A percentile compares a stretch with the other conserved stretches of the same genome.
These are phyloP conservation scores for Sechiopsis laciniata DNA, from an alignment of 306 rosid species.

Conservation along the genomic window DNA sequence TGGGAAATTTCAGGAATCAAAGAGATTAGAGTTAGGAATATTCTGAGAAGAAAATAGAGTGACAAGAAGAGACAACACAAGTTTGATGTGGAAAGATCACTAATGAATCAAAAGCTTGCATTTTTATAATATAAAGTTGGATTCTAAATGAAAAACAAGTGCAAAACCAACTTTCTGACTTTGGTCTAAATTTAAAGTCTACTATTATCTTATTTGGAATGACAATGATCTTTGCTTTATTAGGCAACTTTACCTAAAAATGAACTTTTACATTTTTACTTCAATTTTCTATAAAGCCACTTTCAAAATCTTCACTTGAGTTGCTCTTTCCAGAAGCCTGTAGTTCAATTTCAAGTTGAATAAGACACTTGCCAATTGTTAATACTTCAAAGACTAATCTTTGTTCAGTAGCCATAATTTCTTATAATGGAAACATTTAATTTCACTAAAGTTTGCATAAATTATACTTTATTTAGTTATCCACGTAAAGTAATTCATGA, in stretches of 20 bases:
- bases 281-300: neutral
- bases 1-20: neutral
- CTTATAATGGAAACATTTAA: neutral
- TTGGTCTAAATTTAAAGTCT: conserved; percentile 10
- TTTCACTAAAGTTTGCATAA: neutral
- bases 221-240: conserved; percentile 12
- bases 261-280: neutral
- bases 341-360: conserved; percentile 1
- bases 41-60: neutral
- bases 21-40: neutral
- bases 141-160: conserved; percentile 7
- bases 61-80: conserved; percentile 12
- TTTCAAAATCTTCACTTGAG: conserved; percentile 4
- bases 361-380: neutral
- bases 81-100: conserved; percentile 3
- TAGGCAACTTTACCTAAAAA: conserved; percentile 14
- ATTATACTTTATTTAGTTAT: neutral
- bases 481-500: too few relatives aligned
- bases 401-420: neutral
- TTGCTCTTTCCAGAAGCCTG: conserved; percentile 1
- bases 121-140: conserved; percentile 13
- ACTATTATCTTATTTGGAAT: conserved; percentile 13
- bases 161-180: conserved; percentile 20
- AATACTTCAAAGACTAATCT: neutral
- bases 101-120: conserved; percentile 11